These are phyloP conservation scores for Rhizophagus clarus DNA, from an alignment of 192 early-diverging fungal genomes.

Conservation along the genomic window DNA sequence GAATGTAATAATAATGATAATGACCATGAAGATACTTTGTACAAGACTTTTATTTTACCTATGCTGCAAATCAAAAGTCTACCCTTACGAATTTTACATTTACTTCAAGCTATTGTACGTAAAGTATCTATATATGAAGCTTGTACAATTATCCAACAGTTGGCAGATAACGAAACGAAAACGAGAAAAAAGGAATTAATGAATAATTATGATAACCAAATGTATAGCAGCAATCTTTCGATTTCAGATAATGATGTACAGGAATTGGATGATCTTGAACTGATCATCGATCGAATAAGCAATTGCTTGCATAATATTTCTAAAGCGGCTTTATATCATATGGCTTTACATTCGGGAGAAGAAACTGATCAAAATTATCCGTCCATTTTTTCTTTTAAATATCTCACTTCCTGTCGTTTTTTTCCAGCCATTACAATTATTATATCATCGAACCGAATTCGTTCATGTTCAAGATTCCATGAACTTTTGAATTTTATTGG, in stretches of 20 bases:
- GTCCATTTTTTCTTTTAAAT: slow-evolving; percentile 20
- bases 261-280: slow-evolving; percentile 5
- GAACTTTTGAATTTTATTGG: slow-evolving; percentile 25
- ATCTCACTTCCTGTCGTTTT: slow-evolving; percentile 19
- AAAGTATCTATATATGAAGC: slow-evolving; percentile 33
- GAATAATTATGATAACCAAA: neutral
- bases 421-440: slow-evolving; percentile 24
- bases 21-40: neutral
- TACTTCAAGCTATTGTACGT: slow-evolving; percentile 24
- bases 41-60: slow-evolving; percentile 26
- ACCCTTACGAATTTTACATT: slow-evolving; percentile 19
- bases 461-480: slow-evolving; percentile 2
- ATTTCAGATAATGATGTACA: slow-evolving; percentile 5
- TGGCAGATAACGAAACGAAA: slow-evolving; percentile 29
- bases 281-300: slow-evolving; percentile 4
- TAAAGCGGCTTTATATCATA: slow-evolving; percentile 27
- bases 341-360: slow-evolving; percentile 25
- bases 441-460: slow-evolving; percentile 20
- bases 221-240: neutral
- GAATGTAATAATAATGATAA: slow-evolving; percentile 15
- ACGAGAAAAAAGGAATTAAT: neutral
- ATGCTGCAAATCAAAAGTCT: slow-evolving; percentile 11
- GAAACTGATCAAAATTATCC: neutral
- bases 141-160: slow-evolving; percentile 18
- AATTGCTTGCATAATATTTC: slow-evolving; percentile 21